Percentiles rank a stretch among this genome's conserved stretches.
Evolutionary conservation across 257 asterid genomes (phyloP).

Genomic region (Forsythia suspensa): DNA sequence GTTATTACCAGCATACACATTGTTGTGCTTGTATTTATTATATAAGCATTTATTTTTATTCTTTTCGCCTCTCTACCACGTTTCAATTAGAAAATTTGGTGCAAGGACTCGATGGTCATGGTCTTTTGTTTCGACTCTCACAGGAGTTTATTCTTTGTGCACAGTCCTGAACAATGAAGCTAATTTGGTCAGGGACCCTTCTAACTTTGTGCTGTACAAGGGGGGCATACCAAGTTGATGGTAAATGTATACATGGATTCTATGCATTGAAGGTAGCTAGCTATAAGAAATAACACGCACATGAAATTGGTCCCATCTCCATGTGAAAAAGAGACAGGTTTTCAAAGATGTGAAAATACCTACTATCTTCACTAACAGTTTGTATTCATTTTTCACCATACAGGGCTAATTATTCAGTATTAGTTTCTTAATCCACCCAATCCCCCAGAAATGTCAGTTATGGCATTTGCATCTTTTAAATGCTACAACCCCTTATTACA

Average conservation of each 20-base stretch:
- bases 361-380: neutral
- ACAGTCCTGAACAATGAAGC: neutral
- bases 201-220: neutral
- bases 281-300: neutral
- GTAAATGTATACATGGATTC: neutral
- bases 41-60: neutral
- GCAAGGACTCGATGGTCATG: neutral
- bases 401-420: neutral
- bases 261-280: neutral
- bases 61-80: neutral
- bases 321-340: neutral
- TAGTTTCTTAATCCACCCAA: neutral
- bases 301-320: neutral
- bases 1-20: neutral
- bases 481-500: neutral
- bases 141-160: neutral
- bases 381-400: neutral
- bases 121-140: neutral
- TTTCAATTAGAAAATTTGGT: neutral
- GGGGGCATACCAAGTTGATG: neutral
- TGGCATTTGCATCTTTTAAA: neutral
- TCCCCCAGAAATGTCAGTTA: neutral
- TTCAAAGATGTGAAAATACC: neutral
- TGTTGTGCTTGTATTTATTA: neutral
- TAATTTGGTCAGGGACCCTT: neutral